Evolutionary conservation across 1,284 basidiomycete genomes (phyloP).

Genomic region (Papiliotrema fonsecae): DNA sequence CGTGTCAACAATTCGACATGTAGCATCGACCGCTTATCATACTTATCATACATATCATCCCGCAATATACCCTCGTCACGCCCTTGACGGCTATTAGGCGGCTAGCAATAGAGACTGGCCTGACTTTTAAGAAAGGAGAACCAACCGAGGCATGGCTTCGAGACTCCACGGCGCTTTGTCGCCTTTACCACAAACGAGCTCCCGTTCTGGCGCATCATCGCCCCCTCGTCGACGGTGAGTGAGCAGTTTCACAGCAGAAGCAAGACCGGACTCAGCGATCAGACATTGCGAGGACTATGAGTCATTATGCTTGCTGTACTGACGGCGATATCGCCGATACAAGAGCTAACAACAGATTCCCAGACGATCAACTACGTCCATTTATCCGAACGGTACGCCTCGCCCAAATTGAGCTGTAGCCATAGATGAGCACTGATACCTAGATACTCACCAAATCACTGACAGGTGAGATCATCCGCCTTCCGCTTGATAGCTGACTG

Average conservation of each 20-base stretch:
- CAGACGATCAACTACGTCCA: conserved; percentile 32
- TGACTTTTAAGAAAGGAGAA: too few species aligned
- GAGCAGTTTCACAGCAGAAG: not conserved
- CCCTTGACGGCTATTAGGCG: too few species aligned
- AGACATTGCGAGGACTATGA: too few species aligned
- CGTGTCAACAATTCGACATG: too few species aligned
- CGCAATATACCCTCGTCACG: too few species aligned
- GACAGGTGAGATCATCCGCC: conserved; percentile 7
- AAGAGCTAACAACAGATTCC: conserved; percentile 17
- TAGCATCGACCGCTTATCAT: too few species aligned
- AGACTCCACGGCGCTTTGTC: conserved; percentile 23
- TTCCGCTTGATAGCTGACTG: not conserved
- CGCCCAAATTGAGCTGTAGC: not conserved
- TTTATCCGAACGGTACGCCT: conserved; percentile 24
- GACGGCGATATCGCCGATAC: too few species aligned
- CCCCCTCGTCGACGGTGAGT: conserved; percentile 18
- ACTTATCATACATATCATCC: too few species aligned
- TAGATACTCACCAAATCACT: conserved; percentile 28
- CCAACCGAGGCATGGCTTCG: conserved; percentile 18
- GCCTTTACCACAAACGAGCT: conserved; percentile 12
- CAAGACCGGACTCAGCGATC: too few species aligned
- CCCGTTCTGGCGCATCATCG: conserved; percentile 16
- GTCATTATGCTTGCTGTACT: too few species aligned
- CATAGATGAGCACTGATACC: not conserved
- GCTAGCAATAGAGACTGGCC: too few species aligned